Base-by-base conservation (phyloP, 2,329 filamentous ascomycete genomes). In the Exutisphaerella laricina region DNA sequence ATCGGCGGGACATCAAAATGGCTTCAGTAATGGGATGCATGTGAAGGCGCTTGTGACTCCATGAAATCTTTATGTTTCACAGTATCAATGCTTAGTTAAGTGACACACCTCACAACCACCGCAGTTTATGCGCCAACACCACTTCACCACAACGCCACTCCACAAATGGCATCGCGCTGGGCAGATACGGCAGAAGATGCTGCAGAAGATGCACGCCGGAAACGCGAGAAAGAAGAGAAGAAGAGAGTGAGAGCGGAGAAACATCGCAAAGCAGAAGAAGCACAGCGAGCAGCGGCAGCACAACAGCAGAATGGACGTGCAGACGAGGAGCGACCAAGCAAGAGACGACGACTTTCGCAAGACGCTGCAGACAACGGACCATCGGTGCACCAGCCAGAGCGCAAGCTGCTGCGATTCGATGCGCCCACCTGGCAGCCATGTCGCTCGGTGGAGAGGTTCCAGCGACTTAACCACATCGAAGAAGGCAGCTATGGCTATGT, bases 401-500 rank as follows among this genome's bases (percentile, higher is more conserved):
- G 77, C 1, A 79, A 75, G 50, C 71, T 94, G 2, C 66, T 96
- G 30, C 80, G 84, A 8, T 89, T 94, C 59, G 76, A 84, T 7
- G 71, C 73, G 10, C 76, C 77, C 7, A 66, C 70, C 54, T 94
- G 88, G 80, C 75, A 78, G 44, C 73, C 78, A 3, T 85, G 84
- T 59, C 76, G 85, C 47, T 85, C 85, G 61, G 84, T 94, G 18
- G 84, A 90, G 59, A 83, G 87, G 60, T 98, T 89, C 68, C 86
- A 96, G 58, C 85, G 86, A 55, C 73, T 98, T 44, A 98, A 98
- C 65, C 85, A 92, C 62, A 98, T 98, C 58, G 92, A 97, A 66
- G 92, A 98, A 70, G 92, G 92, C 25, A 88, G 88, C 6, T 98
- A 98, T 66, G 92, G 92, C 33, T 90, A 83, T 78, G 92, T 98